phyloP scores from a whole-genome alignment of 495 filamentous ascomycete genomes.

The Xylaria scruposa region DNA sequence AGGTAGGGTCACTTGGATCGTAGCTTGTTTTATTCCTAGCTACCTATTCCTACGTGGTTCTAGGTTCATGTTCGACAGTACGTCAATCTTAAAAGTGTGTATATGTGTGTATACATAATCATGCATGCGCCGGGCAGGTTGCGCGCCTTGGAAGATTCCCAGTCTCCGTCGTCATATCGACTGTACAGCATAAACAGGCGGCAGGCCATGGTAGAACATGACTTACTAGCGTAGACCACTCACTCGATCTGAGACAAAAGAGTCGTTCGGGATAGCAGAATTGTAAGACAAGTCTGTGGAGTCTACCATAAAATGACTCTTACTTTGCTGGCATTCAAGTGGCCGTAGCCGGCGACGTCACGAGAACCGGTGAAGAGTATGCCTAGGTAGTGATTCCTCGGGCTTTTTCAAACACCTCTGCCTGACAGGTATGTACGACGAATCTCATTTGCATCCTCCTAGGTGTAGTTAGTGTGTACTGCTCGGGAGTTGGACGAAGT shows the following conservation, averaged over 20 bases:
- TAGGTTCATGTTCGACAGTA: not conserved
- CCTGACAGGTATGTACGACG: not conserved
- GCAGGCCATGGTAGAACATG: not conserved
- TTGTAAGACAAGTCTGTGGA: slow-evolving; percentile 12
- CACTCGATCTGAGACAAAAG: not conserved
- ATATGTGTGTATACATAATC: not conserved
- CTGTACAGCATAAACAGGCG: not conserved
- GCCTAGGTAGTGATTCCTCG: slow-evolving; percentile 1
- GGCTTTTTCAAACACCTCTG: not conserved
- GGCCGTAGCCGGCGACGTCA: slow-evolving; percentile 2
- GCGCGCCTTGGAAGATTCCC: too few relatives aligned
- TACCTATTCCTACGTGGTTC: not conserved
- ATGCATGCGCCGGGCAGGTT: too few relatives aligned
- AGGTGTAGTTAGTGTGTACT: too few relatives aligned
- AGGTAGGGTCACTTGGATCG: not conserved
- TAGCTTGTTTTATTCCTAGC: not conserved
- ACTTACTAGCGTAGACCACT: not conserved
- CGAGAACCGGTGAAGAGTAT: slow-evolving; percentile 4
- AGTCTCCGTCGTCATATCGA: slow-evolving; percentile 1
- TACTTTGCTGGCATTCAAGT: slow-evolving; percentile 19
- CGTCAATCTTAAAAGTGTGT: not conserved
- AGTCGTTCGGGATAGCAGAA: not conserved
- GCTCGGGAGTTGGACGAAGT: not conserved
- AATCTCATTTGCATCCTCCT: too few relatives aligned
- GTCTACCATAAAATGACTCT: slow-evolving; percentile 17